Percentiles rank a stretch among this genome's conserved stretches.
Evolutionary conservation across 177 flowering plant genomes (phyloP).

Genomic region (Vitis hybrid): DNA sequence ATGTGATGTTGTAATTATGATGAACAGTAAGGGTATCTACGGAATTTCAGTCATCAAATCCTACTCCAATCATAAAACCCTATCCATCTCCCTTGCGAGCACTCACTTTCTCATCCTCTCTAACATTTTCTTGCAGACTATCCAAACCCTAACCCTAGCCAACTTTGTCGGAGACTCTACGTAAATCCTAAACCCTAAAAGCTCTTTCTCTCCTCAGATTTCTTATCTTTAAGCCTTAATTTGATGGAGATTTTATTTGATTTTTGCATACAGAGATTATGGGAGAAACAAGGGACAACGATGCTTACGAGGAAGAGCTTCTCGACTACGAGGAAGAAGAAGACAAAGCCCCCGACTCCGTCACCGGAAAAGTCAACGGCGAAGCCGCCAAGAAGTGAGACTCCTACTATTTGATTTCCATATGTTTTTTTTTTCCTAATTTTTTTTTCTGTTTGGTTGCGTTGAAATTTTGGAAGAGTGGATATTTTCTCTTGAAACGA

Average conservation of each 20-base stretch:
- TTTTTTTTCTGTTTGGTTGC: not conserved
- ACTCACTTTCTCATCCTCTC: conserved; percentile 3
- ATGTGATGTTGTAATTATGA: too few relatives aligned
- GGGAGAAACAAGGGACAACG: conserved; percentile 88
- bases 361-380: conserved; percentile 58
- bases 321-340: conserved; percentile 98
- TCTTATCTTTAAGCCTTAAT: conserved; percentile 8
- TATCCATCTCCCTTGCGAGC: not conserved
- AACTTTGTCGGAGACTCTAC: too few relatives aligned
- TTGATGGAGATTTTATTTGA: not conserved
- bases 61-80: too few relatives aligned
- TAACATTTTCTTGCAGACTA: conserved; percentile 27
- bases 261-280: conserved; percentile 26
- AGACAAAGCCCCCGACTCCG: conserved; percentile 75
- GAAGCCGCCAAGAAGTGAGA: conserved; percentile 81
- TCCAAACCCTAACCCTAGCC: conserved; percentile 25
- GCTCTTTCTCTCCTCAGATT: not conserved
- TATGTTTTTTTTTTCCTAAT: not conserved
- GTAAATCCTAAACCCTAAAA: conserved; percentile 3
- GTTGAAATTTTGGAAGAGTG: not conserved
- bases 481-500: too few relatives aligned
- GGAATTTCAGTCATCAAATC: too few relatives aligned
- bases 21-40: too few relatives aligned
- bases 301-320: conserved; percentile 95
- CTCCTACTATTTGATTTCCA: not conserved